These are phyloP conservation scores for Conoideocrella luteorostrata DNA, from an alignment of 2,329 filamentous ascomycete genomes.

Conservation along the genomic window DNA sequence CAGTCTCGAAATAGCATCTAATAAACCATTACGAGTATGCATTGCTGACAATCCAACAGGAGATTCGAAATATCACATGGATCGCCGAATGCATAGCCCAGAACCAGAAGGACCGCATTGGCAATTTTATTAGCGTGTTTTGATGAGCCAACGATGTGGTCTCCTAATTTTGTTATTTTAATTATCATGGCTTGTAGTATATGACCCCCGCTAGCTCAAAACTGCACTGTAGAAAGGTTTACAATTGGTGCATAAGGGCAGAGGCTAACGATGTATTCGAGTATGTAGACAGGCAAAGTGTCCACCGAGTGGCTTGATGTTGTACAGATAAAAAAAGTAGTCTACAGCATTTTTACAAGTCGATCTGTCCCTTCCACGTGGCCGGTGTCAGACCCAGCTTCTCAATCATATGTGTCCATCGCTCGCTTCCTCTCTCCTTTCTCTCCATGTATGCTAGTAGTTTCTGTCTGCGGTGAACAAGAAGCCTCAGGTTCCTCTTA, in stretches of 20 bases:
- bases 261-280: constrained; percentile 13
- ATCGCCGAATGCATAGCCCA: constrained; percentile 99
- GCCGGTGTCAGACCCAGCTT: constrained; percentile 81
- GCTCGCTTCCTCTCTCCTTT: constrained; percentile 83
- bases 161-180: background rate
- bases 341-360: constrained; percentile 33
- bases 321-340: constrained; percentile 43
- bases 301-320: constrained; percentile 28
- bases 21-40: background rate
- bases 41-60: constrained; percentile 48
- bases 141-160: constrained; percentile 33
- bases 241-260: constrained; percentile 25
- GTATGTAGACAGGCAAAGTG: constrained; percentile 1
- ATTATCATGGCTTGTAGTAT: constrained; percentile 37
- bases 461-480: constrained; percentile 87
- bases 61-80: constrained; percentile 99
- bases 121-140: constrained; percentile 98
- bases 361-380: constrained; percentile 85
- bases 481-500: constrained; percentile 77
- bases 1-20: constrained; percentile 35
- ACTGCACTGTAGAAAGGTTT: constrained; percentile 25
- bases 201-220: constrained; percentile 27
- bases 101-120: constrained; percentile 98
- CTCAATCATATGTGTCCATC: constrained; percentile 82
- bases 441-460: constrained; percentile 77